Evolutionary conservation across 1,139 yeast species (phyloP), one percentile per base, ranked within the genome.

Genomic region (Lodderomyces beijingensis): DNA sequence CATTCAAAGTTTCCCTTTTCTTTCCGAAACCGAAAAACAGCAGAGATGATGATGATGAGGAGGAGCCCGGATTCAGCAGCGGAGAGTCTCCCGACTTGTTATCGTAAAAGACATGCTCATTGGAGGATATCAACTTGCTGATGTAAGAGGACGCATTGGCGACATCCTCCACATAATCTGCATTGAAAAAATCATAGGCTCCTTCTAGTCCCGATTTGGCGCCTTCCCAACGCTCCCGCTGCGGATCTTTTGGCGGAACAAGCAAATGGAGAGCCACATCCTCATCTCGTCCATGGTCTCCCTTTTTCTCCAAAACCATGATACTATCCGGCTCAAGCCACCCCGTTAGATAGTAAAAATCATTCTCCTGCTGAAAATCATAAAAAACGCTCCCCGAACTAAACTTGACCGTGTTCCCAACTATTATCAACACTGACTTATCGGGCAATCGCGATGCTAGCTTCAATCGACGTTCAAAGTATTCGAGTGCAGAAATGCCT

Each of bases 181-280:
- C 96, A 54, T 89, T 91, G 62, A 91, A 91, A 31, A 80, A 74
- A 32, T 86, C 89, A 34, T 61, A 62, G 1, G 84, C 96, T 9
- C 95, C 96, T 31, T 79, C 76, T 5, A 81, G 68, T 1, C 99
- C 99, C 25, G 94, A 81, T 46, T 95, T 72, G 27, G 76, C 79
- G 7, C 99, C 99, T 49, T 89, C 96, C 99, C 99, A 91, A 42
- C 82, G 75, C 55, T 91, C 98, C 19, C 74, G 76, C 31, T 65
- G 65, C 5, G 77, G 72, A 51, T 89, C 82, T 48, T 80, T 80
- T n/a, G 86, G 87, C 2, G 91, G 96, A 5, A 89, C 95, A 35
- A 88, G 62, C 81, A 93, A 74, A 48, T 84, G 93, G 37, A 84
- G 72, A 2, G 70, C 53, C 13, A 77, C 61, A 44, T 78, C 78